phyloP scores from a whole-genome alignment of 2,329 filamentous ascomycete genomes.

The Penicillium sp. region DNA sequence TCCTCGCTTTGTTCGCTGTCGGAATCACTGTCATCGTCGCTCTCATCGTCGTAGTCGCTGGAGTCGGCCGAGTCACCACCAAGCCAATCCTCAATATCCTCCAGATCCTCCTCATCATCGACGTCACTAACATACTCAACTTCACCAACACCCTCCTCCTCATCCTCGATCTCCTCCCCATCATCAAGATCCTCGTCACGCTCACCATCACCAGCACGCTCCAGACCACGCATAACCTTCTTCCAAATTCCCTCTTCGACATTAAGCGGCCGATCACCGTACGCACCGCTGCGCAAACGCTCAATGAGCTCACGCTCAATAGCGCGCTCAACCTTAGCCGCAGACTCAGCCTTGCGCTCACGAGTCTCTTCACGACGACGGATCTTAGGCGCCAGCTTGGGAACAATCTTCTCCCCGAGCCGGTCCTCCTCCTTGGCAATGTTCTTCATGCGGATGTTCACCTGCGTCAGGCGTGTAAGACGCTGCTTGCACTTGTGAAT shows the following conservation, averaged over 20 bases:
- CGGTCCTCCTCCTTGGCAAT: constrained; percentile 86
- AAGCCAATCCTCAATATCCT: constrained; percentile 97
- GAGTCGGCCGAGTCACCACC: constrained; percentile 64
- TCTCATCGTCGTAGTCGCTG: constrained; percentile 49
- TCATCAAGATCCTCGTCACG: constrained; percentile 86
- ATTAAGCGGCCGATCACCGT: constrained; percentile 91
- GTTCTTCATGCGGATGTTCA: constrained; percentile 72
- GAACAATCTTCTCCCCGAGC: constrained; percentile 82
- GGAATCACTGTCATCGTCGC: constrained; percentile 54
- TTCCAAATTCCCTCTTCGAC: constrained; percentile 96
- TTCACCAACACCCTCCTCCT: constrained; percentile 68
- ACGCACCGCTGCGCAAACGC: constrained; percentile 83
- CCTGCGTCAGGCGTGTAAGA: constrained; percentile 86
- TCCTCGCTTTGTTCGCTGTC: constrained; percentile 47
- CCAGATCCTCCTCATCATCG: constrained; percentile 73
- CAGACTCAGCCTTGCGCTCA: constrained; percentile 73
- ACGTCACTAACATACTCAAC: constrained; percentile 94
- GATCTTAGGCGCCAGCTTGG: constrained; percentile 89
- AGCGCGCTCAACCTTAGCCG: constrained; percentile 89
- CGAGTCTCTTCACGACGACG: constrained; percentile 70
- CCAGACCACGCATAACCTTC: constrained; percentile 87
- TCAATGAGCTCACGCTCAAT: constrained; percentile 96
- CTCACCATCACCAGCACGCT: constrained; percentile 78
- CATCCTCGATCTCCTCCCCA: constrained; percentile 75
- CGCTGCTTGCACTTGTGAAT: constrained; percentile 96